A percentile compares a stretch with the other conserved stretches of the same genome.
Conservation (phyloP, 2,329 filamentous ascomycete species). For the Dothistroma pini region DNA sequence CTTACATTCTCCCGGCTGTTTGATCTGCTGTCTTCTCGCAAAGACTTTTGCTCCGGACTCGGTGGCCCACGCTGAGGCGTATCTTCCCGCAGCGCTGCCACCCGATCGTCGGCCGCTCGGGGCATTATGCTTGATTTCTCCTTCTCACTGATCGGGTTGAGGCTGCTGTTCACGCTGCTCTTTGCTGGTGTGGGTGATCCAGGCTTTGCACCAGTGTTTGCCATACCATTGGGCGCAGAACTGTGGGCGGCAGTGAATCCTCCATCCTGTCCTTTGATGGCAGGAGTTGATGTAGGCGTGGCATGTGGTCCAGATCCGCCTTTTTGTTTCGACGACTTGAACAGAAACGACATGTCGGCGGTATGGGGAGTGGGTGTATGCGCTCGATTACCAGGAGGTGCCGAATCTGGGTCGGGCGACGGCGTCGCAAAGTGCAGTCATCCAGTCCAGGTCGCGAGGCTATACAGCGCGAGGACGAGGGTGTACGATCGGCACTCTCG, state of each 20-base stretch:
- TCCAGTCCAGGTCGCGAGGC: conserved; percentile 4
- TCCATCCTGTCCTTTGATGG: conserved; percentile 55
- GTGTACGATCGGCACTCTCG: not conserved
- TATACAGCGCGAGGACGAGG: not conserved
- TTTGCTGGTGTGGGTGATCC: conserved; percentile 60
- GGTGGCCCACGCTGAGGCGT: conserved; percentile 11
- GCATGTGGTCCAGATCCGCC: conserved; percentile 21
- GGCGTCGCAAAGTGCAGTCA: conserved; percentile 2
- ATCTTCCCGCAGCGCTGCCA: conserved; percentile 15
- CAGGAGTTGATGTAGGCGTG: conserved; percentile 46
- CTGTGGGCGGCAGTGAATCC: conserved; percentile 36
- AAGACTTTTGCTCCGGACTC: conserved; percentile 26
- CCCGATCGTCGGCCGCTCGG: conserved; percentile 18
- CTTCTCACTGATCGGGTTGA: conserved; percentile 27
- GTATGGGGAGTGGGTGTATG: not conserved
- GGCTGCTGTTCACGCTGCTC: conserved; percentile 61
- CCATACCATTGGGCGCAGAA: conserved; percentile 46
- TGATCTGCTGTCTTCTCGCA: conserved; percentile 25
- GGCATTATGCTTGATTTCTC: conserved; percentile 12
- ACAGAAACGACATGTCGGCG: conserved; percentile 49
- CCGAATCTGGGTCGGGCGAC: conserved; percentile 1
- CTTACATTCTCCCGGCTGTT: conserved; percentile 27
- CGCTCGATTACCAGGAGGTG: conserved; percentile 6
- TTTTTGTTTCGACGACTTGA: conserved; percentile 45
- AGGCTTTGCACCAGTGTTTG: conserved; percentile 25